Evolutionary conservation across 768 basidiomycete species (phyloP).

Genomic region (Lactarius sp.): DNA sequence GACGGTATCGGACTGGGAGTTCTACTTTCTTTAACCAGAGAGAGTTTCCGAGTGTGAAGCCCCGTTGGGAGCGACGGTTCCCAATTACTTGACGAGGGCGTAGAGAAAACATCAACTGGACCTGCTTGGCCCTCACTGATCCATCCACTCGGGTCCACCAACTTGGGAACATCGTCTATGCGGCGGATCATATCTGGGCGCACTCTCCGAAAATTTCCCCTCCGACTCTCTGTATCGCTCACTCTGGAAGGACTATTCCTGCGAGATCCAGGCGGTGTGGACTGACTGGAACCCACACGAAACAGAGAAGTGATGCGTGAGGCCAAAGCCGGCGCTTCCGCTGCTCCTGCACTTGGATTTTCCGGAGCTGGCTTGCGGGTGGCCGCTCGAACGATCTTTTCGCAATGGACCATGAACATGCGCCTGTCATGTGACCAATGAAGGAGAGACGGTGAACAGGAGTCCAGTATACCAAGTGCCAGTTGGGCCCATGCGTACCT

Average conservation of each 20-base stretch:
- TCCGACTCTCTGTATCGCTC: not conserved
- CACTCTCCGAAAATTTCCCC: constrained; percentile 30
- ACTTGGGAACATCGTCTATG: constrained; percentile 61
- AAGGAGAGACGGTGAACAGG: not conserved
- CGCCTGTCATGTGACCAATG: constrained; percentile 12
- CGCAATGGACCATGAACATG: constrained; percentile 22
- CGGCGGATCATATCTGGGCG: constrained; percentile 74
- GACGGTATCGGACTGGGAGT: not conserved
- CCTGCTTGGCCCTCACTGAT: constrained; percentile 44
- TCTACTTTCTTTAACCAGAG: constrained; percentile 3
- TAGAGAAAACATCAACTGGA: constrained; percentile 3
- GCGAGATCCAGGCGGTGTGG: constrained; percentile 1
- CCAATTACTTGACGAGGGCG: not conserved
- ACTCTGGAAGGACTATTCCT: not conserved
- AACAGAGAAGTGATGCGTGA: constrained; percentile 14
- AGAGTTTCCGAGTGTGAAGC: not conserved
- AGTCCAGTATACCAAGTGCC: not conserved
- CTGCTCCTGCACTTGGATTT: constrained; percentile 30
- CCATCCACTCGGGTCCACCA: constrained; percentile 70
- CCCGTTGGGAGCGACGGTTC: not conserved
- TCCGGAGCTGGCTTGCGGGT: constrained; percentile 11
- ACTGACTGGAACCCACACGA: not conserved
- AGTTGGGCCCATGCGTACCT: constrained; percentile 41
- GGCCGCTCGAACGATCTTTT: constrained; percentile 22
- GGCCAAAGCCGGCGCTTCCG: constrained; percentile 26